These are phyloP conservation scores for Sclerotinia spermophila DNA, from an alignment of 2,329 filamentous ascomycete genomes.

Conservation along the genomic window DNA sequence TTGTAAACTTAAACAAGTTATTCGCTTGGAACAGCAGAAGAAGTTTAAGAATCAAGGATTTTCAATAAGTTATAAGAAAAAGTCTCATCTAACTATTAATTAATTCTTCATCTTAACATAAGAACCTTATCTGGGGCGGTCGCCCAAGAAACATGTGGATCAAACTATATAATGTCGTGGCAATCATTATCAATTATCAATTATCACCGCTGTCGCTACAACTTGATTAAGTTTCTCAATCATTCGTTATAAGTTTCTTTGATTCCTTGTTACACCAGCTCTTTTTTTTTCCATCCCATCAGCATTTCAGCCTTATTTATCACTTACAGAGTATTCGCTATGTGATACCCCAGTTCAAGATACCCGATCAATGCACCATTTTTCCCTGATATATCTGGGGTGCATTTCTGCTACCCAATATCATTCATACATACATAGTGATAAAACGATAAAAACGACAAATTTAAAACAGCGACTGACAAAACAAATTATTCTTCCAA, in stretches of 20 bases:
- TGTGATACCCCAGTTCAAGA: conserved; percentile 1
- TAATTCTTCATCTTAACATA: background rate
- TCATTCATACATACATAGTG: no score
- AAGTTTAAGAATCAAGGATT: conserved; percentile 1
- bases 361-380: background rate
- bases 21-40: background rate
- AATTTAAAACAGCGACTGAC: background rate
- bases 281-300: background rate
- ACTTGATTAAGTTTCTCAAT: background rate
- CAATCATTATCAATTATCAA: conserved; percentile 6
- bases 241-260: background rate
- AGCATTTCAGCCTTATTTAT: background rate
- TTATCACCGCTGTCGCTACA: no score
- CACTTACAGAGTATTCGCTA: no score
- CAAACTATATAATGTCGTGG: conserved; percentile 14
- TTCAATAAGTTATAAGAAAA: background rate
- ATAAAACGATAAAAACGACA: background rate
- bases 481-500: background rate
- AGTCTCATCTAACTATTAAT: background rate
- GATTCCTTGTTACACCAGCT: background rate
- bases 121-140: no score
- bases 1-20: background rate
- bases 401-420: background rate
- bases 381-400: background rate
- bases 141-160: conserved; percentile 14